These are phyloP conservation scores for Annona squamosa DNA, from an alignment of 164 flowering plant species.

Conservation along the genomic window DNA sequence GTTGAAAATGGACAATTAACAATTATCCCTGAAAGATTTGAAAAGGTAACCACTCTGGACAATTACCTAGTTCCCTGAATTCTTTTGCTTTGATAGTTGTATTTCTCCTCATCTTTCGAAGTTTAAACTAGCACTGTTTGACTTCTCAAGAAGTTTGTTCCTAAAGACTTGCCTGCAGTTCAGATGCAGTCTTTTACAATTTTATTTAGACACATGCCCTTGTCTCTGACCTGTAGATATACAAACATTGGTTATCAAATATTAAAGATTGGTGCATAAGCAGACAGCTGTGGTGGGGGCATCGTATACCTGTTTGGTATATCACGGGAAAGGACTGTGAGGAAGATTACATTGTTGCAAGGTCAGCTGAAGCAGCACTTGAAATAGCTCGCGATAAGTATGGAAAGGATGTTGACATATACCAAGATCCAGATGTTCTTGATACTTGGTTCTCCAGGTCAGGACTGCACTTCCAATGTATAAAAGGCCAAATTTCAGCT, in stretches of 20 bases:
- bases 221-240: slow-evolving; percentile 45
- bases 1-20: slow-evolving; percentile 68
- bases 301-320: slow-evolving; percentile 96
- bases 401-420: slow-evolving; percentile 73
- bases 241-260: slow-evolving; percentile 82
- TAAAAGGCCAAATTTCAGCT: no score
- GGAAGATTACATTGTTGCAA: slow-evolving; percentile 85
- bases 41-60: slow-evolving; percentile 47
- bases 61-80: neutral
- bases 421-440: slow-evolving; percentile 97
- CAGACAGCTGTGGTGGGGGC: slow-evolving; percentile 99
- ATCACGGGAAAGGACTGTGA: slow-evolving; percentile 73
- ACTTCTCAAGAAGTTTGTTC: neutral
- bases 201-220: neutral
- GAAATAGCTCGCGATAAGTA: slow-evolving; percentile 60
- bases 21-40: slow-evolving; percentile 92
- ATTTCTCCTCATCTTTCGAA: neutral
- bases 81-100: neutral
- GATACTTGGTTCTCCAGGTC: slow-evolving; percentile 99
- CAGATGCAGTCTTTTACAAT: neutral
- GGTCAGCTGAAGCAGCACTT: slow-evolving; percentile 67
- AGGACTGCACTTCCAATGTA: neutral
- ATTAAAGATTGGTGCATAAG: slow-evolving; percentile 99
- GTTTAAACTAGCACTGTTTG: neutral
- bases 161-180: neutral